A percentile compares a stretch with the other conserved stretches of the same genome.
These are phyloP conservation scores for Botrytis medusae DNA, from an alignment of 2,329 filamentous ascomycete genomes.

Conservation along the genomic window DNA sequence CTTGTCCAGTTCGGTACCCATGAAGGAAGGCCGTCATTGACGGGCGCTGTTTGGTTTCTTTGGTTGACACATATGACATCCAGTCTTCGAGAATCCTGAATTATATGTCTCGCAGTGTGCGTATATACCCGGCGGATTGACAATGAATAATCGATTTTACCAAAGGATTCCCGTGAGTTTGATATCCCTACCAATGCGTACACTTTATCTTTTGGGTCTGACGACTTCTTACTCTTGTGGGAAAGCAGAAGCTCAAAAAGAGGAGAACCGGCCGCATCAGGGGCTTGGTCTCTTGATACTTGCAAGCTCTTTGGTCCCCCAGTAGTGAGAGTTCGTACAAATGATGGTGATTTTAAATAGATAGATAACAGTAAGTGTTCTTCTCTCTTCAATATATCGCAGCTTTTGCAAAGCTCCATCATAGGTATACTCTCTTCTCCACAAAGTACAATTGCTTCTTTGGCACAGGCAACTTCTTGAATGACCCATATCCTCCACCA, in stretches of 20 bases:
- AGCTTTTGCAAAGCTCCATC: slow-evolving; percentile 39
- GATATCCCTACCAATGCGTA: slow-evolving; percentile 37
- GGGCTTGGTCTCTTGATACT: slow-evolving; percentile 29
- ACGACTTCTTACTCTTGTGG: slow-evolving; percentile 37
- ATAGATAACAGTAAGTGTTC: slow-evolving; percentile 25
- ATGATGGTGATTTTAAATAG: slow-evolving; percentile 29
- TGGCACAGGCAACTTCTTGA: slow-evolving; percentile 45
- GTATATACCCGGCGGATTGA: slow-evolving; percentile 31
- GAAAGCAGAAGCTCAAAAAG: slow-evolving; percentile 34
- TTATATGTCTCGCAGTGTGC: slow-evolving; percentile 34
- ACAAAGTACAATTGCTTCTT: slow-evolving; percentile 42
- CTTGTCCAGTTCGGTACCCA: slow-evolving; percentile 37
- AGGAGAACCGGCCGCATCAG: slow-evolving; percentile 24
- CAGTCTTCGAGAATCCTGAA: slow-evolving; percentile 28
- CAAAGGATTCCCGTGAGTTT: slow-evolving; percentile 26
- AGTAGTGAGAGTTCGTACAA: slow-evolving; percentile 27
- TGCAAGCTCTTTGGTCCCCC: slow-evolving; percentile 33
- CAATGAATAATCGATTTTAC: slow-evolving; percentile 31
- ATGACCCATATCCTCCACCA: slow-evolving; percentile 47
- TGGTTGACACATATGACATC: slow-evolving; percentile 36
- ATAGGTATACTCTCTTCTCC: slow-evolving; percentile 42
- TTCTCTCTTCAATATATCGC: slow-evolving; percentile 28
- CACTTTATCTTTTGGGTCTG: slow-evolving; percentile 37
- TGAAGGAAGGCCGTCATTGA: slow-evolving; percentile 27
- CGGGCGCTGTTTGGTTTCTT: slow-evolving; percentile 29